Conservation (phyloP, 2,329 filamentous ascomycete species). For the Trichoderma sp. region DNA sequence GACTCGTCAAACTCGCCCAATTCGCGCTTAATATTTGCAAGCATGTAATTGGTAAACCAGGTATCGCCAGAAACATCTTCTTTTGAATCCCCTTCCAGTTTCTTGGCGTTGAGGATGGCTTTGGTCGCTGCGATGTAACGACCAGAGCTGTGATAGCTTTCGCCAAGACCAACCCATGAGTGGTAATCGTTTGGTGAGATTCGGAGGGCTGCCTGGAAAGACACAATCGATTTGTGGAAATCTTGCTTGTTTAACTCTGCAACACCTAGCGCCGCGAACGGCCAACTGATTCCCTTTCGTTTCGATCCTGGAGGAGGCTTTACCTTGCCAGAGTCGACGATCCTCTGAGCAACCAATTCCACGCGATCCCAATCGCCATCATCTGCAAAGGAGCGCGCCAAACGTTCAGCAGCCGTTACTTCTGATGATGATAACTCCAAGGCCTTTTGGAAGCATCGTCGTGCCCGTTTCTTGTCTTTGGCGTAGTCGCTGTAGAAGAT, state of each 20-base stretch:
- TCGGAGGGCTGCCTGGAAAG: constrained; percentile 85
- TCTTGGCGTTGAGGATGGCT: constrained; percentile 83
- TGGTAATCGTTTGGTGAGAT: constrained; percentile 88
- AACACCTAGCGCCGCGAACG: constrained; percentile 88
- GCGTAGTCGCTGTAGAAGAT: constrained; percentile 90
- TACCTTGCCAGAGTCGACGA: constrained; percentile 93
- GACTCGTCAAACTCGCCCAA: constrained; percentile 88
- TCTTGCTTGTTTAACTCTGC: constrained; percentile 95
- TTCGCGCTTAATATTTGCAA: constrained; percentile 92
- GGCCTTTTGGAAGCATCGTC: constrained; percentile 95
- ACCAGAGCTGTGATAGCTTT: constrained; percentile 94
- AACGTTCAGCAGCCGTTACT: constrained; percentile 80
- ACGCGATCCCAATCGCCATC: constrained; percentile 96
- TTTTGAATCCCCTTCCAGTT: constrained; percentile 64
- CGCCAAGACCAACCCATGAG: constrained; percentile 94
- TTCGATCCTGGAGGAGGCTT: constrained; percentile 90
- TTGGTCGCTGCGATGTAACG: constrained; percentile 92
- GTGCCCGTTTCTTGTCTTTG: constrained; percentile 81
- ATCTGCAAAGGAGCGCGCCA: constrained; percentile 85
- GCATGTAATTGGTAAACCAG: constrained; percentile 97
- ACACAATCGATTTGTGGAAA: constrained; percentile 84
- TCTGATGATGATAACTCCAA: constrained; percentile 90
- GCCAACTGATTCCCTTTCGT: constrained; percentile 92
- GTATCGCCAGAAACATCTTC: constrained; percentile 64
- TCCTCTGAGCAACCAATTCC: constrained; percentile 85